Base-by-base conservation (phyloP, 2,329 filamentous ascomycete genomes). In the Nothophaeocryptopus gaeumannii region DNA sequence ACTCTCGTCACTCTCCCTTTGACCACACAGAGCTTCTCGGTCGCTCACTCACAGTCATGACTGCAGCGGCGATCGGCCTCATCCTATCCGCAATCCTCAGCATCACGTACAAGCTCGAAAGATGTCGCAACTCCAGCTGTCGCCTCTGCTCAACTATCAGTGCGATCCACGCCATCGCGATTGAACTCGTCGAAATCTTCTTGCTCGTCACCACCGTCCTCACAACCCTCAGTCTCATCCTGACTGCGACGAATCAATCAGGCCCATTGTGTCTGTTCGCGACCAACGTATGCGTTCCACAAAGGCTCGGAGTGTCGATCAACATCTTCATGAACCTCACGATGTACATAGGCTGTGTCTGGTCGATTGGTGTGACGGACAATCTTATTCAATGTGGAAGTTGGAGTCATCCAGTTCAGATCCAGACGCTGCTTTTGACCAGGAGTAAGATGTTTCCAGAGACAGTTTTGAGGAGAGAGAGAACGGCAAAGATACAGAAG, bases 341-440 rank as follows among this genome's bases (percentile, higher is more conserved):
- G 1, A 42, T 31, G 5, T 44, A 49, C 15, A 20, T 32, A 12
- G 15, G 36, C n/a, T 47, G 45, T 8, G 34, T 54, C 11, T 26
- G 50, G 14, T 35, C 50, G 5, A 53, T 53, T 20, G 55, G 56
- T 33, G n/a, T 42, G 5, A 43, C 51, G 11, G 55, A 58, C 35
- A 53, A 54, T 16, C 16, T 48, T 2, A 41, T 55, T 14, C 53
- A 53, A 32, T 36, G 54, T 9, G 44, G 37, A 35, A 32, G 29
- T 15, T 52, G 36, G 36, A 10, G 12, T 7, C 55, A 58, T 49
- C 55, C 55, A 2, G 31, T 54, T 8, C 55, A 58, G 29, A 33
- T 10, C 2, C 55, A 55, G 30, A 48, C 35, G 10, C 39, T 58
- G 9, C 38, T 58, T 15, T 39, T 58, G 15, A 58, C 49, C 4